phyloP scores from a whole-genome alignment of 2,329 filamentous ascomycete species.

The Ophiocordyceps camponoti-rufipedis region DNA sequence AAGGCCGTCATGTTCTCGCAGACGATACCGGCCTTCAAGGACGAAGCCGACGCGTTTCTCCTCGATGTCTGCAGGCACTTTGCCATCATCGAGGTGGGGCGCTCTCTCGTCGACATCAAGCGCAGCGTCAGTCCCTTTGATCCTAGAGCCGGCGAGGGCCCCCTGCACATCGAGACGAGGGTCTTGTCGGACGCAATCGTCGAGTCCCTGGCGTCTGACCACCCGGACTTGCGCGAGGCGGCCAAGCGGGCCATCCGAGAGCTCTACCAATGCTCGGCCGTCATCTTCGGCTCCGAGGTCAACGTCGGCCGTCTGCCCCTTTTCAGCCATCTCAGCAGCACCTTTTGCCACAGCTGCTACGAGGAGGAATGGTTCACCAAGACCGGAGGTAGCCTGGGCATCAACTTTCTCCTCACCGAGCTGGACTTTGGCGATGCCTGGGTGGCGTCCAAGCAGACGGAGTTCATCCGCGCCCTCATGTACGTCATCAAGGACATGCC shows the following conservation, averaged over 20 bases:
- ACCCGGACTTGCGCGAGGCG: constrained; percentile 60
- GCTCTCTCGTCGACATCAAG: constrained; percentile 64
- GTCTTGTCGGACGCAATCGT: constrained; percentile 79
- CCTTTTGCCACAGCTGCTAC: constrained; percentile 88
- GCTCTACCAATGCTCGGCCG: constrained; percentile 56
- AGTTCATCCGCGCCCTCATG: constrained; percentile 80
- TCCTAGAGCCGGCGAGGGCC: constrained; percentile 70
- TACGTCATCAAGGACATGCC: constrained; percentile 99
- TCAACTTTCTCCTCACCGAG: constrained; percentile 71
- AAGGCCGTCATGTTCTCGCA: constrained; percentile 78
- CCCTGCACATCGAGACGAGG: constrained; percentile 70
- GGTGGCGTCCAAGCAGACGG: constrained; percentile 65
- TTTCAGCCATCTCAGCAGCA: constrained; percentile 65
- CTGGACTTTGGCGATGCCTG: constrained; percentile 71
- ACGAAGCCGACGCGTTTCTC: constrained; percentile 58
- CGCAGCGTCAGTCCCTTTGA: constrained; percentile 65
- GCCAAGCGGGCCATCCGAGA: constrained; percentile 63
- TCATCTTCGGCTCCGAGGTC: constrained; percentile 59
- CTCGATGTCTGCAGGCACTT: constrained; percentile 77
- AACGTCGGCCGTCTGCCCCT: constrained; percentile 63
- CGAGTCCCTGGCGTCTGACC: constrained; percentile 76
- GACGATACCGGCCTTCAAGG: constrained; percentile 63
- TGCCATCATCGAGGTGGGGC: constrained; percentile 73
- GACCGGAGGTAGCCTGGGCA: constrained; percentile 77
- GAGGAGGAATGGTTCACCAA: constrained; percentile 99